A percentile compares a stretch with the other conserved stretches of the same genome.
phyloP scores from a whole-genome alignment of 2,329 filamentous ascomycete species.

The Diplodia mutila region DNA sequence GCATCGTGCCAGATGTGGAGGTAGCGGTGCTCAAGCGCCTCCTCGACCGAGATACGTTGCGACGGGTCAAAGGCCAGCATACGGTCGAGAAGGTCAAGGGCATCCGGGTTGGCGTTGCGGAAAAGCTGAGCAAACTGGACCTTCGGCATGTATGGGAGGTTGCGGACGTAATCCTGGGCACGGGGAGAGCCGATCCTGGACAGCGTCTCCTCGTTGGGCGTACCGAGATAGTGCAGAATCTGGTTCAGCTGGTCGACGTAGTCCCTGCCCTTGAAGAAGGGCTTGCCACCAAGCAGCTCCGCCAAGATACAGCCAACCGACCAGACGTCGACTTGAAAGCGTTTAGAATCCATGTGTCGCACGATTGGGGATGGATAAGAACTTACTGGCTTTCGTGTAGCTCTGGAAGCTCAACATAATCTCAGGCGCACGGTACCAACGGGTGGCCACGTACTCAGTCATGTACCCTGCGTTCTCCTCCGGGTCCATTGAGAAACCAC shows the following conservation, averaged over 20 bases:
- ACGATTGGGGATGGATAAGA: background rate
- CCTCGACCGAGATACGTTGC: constrained; percentile 89
- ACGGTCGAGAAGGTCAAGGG: constrained; percentile 89
- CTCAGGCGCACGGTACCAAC: constrained; percentile 98
- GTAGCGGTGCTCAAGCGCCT: constrained; percentile 94
- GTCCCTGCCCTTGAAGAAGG: constrained; percentile 98
- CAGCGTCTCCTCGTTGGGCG: constrained; percentile 92
- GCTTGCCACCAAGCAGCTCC: constrained; percentile 90
- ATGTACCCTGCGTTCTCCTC: constrained; percentile 99
- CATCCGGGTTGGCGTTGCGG: constrained; percentile 92
- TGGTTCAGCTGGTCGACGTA: constrained; percentile 99
- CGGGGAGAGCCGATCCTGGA: constrained; percentile 91
- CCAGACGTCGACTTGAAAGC: constrained; percentile 88
- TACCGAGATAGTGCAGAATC: constrained; percentile 96
- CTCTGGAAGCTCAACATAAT: constrained; percentile 99
- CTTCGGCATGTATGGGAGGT: constrained; percentile 93
- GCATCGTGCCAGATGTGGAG: constrained; percentile 98
- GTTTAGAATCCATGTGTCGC: constrained; percentile 23
- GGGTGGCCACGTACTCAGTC: constrained; percentile 98
- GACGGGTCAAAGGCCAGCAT: constrained; percentile 98
- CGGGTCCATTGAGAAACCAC: constrained; percentile 95
- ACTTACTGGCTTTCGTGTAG: constrained; percentile 99
- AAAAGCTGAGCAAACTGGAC: constrained; percentile 87
- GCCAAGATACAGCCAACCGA: constrained; percentile 97
- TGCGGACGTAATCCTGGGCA: constrained; percentile 97